A percentile compares a stretch with the other conserved stretches of the same genome.
phyloP scores from a whole-genome alignment of 768 basidiomycete genomes.

The Auricularia cornea region DNA sequence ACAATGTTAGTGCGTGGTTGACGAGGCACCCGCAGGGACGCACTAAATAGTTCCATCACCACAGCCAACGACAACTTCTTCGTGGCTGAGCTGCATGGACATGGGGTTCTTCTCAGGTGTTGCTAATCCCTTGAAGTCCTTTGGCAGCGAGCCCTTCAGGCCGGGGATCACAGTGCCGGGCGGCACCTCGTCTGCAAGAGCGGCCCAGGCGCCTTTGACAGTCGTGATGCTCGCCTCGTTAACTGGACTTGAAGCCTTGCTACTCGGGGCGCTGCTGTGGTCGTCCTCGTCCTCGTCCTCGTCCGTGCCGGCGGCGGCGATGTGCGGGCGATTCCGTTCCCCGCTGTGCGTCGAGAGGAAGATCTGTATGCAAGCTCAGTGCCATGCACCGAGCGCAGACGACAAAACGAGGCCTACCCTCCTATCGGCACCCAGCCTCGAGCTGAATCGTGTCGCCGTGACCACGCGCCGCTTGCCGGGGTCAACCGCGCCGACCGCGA shows the following conservation, averaged over 20 bases:
- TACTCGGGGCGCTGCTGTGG: neutral
- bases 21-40: constrained; percentile 18
- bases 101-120: constrained; percentile 91
- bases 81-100: constrained; percentile 87
- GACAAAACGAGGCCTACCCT: constrained; percentile 45
- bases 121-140: constrained; percentile 68
- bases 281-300: constrained; percentile 15
- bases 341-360: constrained; percentile 77
- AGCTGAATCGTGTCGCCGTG: constrained; percentile 82
- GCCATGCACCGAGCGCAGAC: neutral
- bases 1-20: neutral
- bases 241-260: neutral
- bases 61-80: constrained; percentile 86
- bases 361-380: constrained; percentile 37
- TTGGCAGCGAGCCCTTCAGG: constrained; percentile 51
- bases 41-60: constrained; percentile 89
- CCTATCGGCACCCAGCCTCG: constrained; percentile 71
- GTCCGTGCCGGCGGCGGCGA: constrained; percentile 13
- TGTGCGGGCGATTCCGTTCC: constrained; percentile 27
- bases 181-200: constrained; percentile 39
- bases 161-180: constrained; percentile 43
- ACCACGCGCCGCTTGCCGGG: constrained; percentile 75
- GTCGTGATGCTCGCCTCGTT: constrained; percentile 43
- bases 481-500: constrained; percentile 85
- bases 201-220: constrained; percentile 68